Evolutionary conservation across 148 eudicot species (phyloP).

Genomic region (Spergularia bocconei): DNA sequence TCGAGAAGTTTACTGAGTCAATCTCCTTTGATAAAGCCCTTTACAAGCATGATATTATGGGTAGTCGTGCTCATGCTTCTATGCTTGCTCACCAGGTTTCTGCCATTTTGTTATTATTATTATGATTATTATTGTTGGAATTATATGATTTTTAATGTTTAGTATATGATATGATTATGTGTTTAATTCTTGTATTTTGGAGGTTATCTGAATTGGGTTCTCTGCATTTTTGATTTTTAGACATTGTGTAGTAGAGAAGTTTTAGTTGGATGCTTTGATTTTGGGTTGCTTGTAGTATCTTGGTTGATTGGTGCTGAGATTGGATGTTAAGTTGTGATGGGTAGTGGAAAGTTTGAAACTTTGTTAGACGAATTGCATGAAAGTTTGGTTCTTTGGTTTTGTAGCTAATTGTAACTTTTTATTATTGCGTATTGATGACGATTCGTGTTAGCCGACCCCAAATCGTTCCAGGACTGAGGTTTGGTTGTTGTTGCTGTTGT

Average conservation of each 20-base stretch:
- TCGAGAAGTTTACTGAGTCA: slow-evolving; percentile 92
- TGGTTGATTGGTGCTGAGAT: neutral
- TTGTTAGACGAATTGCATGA: neutral
- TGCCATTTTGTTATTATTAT: too few species aligned
- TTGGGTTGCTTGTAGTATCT: too few species aligned
- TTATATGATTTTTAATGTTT: neutral
- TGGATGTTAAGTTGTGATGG: neutral
- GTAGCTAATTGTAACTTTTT: neutral
- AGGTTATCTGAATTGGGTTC: neutral
- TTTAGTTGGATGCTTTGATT: neutral
- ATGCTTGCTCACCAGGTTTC: slow-evolving; percentile 90
- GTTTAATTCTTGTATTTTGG: neutral
- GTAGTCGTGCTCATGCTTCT: slow-evolving; percentile 89
- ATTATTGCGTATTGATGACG: neutral
- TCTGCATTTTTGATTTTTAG: neutral
- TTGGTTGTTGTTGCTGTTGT: neutral
- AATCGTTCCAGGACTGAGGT: neutral
- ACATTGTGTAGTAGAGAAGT: neutral
- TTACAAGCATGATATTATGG: slow-evolving; percentile 92
- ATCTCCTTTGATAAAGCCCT: slow-evolving; percentile 82
- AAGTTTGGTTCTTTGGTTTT: neutral
- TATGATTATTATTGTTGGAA: neutral
- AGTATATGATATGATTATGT: neutral
- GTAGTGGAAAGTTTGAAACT: neutral
- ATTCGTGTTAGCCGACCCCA: too few species aligned